Conservation (phyloP, 192 early-diverging fungal genomes). For the Geranomyces michiganensis region DNA sequence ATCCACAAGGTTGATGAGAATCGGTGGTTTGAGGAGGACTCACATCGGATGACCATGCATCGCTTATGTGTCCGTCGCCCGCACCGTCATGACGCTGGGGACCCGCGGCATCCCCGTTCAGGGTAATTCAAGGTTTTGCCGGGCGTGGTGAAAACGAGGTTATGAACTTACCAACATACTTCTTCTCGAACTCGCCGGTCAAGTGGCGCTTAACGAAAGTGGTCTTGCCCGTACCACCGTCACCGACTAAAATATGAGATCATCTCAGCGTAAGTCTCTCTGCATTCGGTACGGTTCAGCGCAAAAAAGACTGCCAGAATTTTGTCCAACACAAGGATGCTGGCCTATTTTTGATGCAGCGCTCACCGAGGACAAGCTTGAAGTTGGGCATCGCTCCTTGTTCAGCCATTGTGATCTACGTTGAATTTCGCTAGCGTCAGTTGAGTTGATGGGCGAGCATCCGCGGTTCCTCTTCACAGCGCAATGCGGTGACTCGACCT, state of each 20-base stretch:
- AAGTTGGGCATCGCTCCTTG: conserved; percentile 59
- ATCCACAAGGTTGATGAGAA: background rate
- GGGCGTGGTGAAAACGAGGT: too few species aligned
- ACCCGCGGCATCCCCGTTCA: too few species aligned
- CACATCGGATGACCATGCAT: too few species aligned
- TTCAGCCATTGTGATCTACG: conserved; percentile 8
- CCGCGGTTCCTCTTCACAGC: too few species aligned
- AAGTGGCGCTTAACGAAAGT: conserved; percentile 99
- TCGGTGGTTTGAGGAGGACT: background rate
- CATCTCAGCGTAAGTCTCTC: background rate
- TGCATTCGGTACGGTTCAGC: background rate
- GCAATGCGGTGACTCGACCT: too few species aligned
- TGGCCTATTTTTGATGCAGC: background rate
- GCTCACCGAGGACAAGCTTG: conserved; percentile 86
- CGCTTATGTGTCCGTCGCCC: too few species aligned
- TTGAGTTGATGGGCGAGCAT: too few species aligned
- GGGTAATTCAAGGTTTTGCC: too few species aligned
- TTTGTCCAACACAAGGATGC: background rate
- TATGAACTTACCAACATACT: conserved; percentile 87
- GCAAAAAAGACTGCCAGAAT: too few species aligned
- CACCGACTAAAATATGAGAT: conserved; percentile 69
- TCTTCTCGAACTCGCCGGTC: conserved; percentile 99
- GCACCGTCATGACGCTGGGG: too few species aligned
- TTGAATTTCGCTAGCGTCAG: too few species aligned
- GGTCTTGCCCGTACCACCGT: conserved; percentile 99